These are phyloP conservation scores for Azolla pinnata DNA, from an alignment of 75 land plant species.

Conservation along the genomic window DNA sequence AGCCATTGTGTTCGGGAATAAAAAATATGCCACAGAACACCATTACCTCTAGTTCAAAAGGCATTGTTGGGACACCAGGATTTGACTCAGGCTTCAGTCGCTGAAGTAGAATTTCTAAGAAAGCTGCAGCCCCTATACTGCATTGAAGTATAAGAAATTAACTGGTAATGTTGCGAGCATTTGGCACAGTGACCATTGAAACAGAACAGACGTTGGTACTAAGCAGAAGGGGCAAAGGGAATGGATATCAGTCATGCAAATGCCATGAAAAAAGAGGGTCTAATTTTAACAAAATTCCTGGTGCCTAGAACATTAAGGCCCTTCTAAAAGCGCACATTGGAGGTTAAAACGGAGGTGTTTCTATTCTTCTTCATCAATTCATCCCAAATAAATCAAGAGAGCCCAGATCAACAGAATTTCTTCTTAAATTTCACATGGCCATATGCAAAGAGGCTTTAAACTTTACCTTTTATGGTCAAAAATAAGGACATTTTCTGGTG, in stretches of 20 bases:
- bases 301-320: too few relatives aligned
- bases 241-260: background rate
- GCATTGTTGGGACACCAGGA: conserved; percentile 64
- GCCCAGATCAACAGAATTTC: too few relatives aligned
- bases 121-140: conserved; percentile 75
- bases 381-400: too few relatives aligned
- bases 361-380: too few relatives aligned
- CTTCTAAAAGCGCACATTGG: too few relatives aligned
- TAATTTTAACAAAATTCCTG: too few relatives aligned
- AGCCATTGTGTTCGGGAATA: too few relatives aligned
- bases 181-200: background rate
- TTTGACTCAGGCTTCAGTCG: conserved; percentile 57
- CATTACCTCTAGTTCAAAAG: conserved; percentile 86
- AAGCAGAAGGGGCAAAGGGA: background rate
- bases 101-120: conserved; percentile 59
- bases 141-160: conserved; percentile 8
- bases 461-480: conserved; percentile 82
- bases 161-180: too few relatives aligned
- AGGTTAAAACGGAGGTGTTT: too few relatives aligned
- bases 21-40: background rate
- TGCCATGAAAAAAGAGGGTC: too few relatives aligned
- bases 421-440: too few relatives aligned
- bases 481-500: conserved; percentile 66
- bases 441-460: background rate
- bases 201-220: background rate